These are phyloP conservation scores for Eucalyptus erythrocorys DNA, from an alignment of 345 rosid species.

Conservation along the genomic window DNA sequence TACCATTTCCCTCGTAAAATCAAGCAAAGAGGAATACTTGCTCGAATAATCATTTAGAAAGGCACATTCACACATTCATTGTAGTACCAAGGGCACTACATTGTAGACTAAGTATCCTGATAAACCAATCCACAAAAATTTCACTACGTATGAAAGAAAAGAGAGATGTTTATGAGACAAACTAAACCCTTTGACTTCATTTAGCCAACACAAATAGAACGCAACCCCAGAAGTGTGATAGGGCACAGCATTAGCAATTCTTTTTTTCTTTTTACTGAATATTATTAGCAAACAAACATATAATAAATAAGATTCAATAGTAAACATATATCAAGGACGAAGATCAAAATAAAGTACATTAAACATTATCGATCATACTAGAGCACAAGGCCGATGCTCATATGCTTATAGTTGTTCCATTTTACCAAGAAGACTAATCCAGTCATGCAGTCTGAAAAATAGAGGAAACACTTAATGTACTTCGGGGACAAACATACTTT, in stretches of 20 bases:
- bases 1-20: background rate
- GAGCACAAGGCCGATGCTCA: background rate
- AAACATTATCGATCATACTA: background rate
- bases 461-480: background rate
- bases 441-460: background rate
- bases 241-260: background rate
- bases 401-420: background rate
- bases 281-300: background rate
- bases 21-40: background rate
- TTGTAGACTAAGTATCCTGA: background rate
- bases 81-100: background rate
- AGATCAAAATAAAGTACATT: background rate
- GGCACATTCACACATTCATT: background rate
- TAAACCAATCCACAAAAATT: background rate
- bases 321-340: background rate
- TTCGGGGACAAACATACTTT: conserved; percentile 30
- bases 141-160: background rate
- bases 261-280: background rate
- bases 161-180: background rate
- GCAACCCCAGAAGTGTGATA: background rate
- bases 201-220: background rate
- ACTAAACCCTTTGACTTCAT: background rate
- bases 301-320: background rate
- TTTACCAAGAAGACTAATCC: background rate
- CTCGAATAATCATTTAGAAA: background rate